Percentiles rank a stretch among this genome's conserved stretches.
Evolutionary conservation across 2,329 filamentous ascomycete species (phyloP).

Genomic region (Aspergillus udagawae): DNA sequence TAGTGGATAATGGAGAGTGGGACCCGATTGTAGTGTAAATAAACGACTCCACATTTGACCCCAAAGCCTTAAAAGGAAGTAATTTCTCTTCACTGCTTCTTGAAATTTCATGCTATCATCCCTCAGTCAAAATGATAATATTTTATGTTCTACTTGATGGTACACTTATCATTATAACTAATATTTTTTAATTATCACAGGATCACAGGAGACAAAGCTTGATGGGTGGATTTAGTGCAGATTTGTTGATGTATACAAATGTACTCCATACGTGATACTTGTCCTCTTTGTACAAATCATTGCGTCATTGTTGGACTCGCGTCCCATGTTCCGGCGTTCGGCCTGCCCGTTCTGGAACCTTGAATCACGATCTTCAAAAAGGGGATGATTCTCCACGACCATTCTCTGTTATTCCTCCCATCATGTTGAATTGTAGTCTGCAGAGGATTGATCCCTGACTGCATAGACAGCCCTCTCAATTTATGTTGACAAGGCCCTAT

Average conservation of each 20-base stretch:
- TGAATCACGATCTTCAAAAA: constrained; percentile 12
- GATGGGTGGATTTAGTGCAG: constrained; percentile 3
- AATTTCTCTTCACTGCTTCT: background rate
- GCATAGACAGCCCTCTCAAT: background rate
- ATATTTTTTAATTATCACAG: background rate
- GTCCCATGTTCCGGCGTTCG: constrained; percentile 26
- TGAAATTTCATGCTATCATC: background rate
- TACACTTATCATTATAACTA: background rate
- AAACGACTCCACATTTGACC: constrained; percentile 21
- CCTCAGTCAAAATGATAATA: background rate
- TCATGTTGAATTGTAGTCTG: background rate
- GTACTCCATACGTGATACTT: constrained; percentile 1
- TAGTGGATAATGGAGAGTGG: constrained; percentile 9
- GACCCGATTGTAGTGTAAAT: constrained; percentile 21
- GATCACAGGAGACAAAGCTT: background rate
- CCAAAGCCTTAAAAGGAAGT: constrained; percentile 8
- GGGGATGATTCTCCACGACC: constrained; percentile 8
- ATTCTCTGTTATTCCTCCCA: background rate
- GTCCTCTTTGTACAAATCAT: constrained; percentile 13
- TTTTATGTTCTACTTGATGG: background rate
- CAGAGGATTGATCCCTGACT: background rate
- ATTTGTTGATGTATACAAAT: background rate
- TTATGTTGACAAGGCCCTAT: background rate
- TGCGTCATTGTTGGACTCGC: constrained; percentile 29
- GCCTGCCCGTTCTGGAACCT: constrained; percentile 19